Evolutionary conservation across 2,329 filamentous ascomycete genomes (phyloP), one percentile per base, ranked within the genome.

Genomic region (Epichloe amarillans): DNA sequence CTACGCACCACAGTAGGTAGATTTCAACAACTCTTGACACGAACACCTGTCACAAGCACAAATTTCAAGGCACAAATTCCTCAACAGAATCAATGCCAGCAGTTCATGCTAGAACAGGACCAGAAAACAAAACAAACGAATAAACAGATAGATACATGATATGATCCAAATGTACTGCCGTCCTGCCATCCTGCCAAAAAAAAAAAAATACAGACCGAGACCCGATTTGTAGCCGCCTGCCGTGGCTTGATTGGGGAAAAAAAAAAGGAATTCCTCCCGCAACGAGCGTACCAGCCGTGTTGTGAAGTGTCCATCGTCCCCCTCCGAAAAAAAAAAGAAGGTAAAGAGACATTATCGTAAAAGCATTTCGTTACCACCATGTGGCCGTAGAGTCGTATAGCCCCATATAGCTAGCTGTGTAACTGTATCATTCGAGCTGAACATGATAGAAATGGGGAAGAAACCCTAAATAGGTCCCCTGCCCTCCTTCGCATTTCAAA

Each of bases 321-420:
- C 11, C 10, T 30, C 30, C 30, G 30, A 26, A 8, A 26, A 26
- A 39, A 48, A 21, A n/a, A 37, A 38, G 46, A 17, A 21, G 5
- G 8, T 19, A 21, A 44, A 44, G 42, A 50, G 26, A 50, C 50
- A 50, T 55, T 33, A 53, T 55, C 54, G 41, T 55, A 44, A 52
- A 38, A 38, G 45, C 48, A 47, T 52, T 45, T 49, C 36, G 30
- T 40, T 37, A 36, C 37, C 35, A 7, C 12, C 30, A 12, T 37
- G n/a, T 35, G 33, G 47, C 33, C 42, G 35, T 52, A 39, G 35
- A 42, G 46, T 47, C 33, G 47, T 14, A n/a, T 49, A 17, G 19
- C 40, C 47, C 40, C 47, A 33, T 49, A 5, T 26, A 38, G 21
- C 21, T 45, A 21, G 36, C 33, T 37, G 40, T 30, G 23, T 23